These are phyloP conservation scores for Ophiostoma triangulosporum DNA, from an alignment of 2,329 filamentous ascomycete species.

Conservation along the genomic window DNA sequence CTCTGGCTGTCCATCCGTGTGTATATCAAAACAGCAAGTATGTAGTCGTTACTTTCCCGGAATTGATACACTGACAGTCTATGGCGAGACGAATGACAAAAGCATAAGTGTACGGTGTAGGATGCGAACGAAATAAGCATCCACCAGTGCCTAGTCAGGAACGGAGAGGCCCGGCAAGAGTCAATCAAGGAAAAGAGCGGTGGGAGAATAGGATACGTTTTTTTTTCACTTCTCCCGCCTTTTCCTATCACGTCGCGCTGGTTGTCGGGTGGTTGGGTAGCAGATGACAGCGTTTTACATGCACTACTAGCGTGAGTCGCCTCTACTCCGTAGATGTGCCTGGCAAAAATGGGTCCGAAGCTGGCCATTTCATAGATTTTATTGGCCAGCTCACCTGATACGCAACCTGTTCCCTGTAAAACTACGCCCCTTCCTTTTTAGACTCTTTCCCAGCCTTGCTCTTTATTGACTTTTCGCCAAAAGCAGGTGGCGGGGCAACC, in stretches of 20 bases:
- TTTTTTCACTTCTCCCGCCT: neutral
- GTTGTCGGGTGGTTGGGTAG: conserved; percentile 12
- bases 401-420: neutral
- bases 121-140: too few species aligned
- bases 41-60: too few species aligned
- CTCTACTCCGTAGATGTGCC: neutral
- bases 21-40: neutral
- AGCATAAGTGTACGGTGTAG: too few species aligned
- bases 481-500: conserved; percentile 16
- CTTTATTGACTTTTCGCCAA: conserved; percentile 14
- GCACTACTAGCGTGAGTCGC: neutral
- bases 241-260: conserved; percentile 2
- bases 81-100: neutral
- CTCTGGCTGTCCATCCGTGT: neutral
- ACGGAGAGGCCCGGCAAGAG: neutral
- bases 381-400: neutral
- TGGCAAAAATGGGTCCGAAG: neutral
- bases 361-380: neutral
- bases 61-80: too few species aligned
- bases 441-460: conserved; percentile 13
- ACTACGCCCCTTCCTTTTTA: neutral
- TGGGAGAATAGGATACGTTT: neutral
- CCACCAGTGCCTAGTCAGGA: neutral
- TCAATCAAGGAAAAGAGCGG: neutral
- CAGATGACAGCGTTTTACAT: neutral